Evolutionary conservation across 495 filamentous ascomycete genomes (phyloP).

Genomic region (Neurospora sp.): DNA sequence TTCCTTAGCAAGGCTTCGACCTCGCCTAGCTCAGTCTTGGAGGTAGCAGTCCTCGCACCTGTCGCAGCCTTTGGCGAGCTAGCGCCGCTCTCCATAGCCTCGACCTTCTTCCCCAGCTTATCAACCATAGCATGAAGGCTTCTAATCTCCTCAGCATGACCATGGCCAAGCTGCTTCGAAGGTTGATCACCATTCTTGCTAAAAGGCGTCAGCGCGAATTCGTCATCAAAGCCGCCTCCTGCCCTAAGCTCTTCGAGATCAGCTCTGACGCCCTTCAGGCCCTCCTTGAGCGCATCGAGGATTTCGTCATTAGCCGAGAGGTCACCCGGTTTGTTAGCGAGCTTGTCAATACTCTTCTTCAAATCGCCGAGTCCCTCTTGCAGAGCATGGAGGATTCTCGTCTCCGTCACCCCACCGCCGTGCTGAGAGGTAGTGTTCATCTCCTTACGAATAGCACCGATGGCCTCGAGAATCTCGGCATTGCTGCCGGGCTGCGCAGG

Average conservation of each 20-base stretch:
- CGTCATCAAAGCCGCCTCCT: constrained; percentile 36
- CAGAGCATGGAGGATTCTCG: constrained; percentile 58
- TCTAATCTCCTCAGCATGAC: constrained; percentile 61
- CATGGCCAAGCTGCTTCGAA: constrained; percentile 5
- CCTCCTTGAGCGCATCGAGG: constrained; percentile 72
- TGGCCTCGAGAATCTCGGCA: constrained; percentile 52
- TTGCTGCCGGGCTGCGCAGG: constrained; percentile 28
- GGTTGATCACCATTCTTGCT: constrained; percentile 17
- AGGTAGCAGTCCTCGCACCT: constrained; percentile 56
- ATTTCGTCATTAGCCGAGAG: constrained; percentile 78
- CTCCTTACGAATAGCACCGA: constrained; percentile 60
- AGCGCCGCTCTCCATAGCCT: constrained; percentile 55
- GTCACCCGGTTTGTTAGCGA: constrained; percentile 53
- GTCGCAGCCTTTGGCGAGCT: constrained; percentile 41
- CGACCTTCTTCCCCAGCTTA: constrained; percentile 70
- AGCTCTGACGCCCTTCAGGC: constrained; percentile 57
- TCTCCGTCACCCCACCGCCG: constrained; percentile 46
- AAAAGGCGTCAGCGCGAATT: constrained; percentile 36
- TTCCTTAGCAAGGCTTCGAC: constrained; percentile 23
- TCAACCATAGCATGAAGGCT: constrained; percentile 57
- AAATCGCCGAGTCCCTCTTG: constrained; percentile 72
- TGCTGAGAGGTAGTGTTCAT: constrained; percentile 25
- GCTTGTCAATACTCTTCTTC: constrained; percentile 62
- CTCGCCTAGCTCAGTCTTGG: constrained; percentile 31
- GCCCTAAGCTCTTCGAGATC: constrained; percentile 68